Percentiles rank a stretch among this genome's conserved stretches.
Evolutionary conservation across 2,329 filamentous ascomycete genomes (phyloP).

Genomic region (Fusarium sp.): DNA sequence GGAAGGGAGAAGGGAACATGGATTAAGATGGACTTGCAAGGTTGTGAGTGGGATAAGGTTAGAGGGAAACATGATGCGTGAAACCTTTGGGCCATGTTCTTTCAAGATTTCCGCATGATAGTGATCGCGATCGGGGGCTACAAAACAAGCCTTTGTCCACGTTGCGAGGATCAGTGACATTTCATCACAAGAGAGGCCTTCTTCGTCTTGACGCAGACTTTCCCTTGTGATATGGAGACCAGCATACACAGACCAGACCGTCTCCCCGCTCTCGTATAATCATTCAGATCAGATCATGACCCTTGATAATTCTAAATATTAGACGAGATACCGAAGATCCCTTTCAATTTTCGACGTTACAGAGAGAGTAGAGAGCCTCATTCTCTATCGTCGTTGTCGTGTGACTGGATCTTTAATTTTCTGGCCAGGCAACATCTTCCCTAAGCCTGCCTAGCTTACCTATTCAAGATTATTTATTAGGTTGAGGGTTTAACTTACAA

Average conservation of each 20-base stretch:
- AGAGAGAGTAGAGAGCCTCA: slow-evolving; percentile 2
- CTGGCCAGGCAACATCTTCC: slow-evolving; percentile 13
- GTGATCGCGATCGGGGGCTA: slow-evolving; percentile 4
- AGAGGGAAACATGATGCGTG: slow-evolving; percentile 8
- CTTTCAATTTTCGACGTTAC: slow-evolving; percentile 30
- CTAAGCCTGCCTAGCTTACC: background rate
- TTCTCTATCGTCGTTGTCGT: slow-evolving; percentile 13
- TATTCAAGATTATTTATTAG: slow-evolving; percentile 24
- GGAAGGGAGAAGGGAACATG: slow-evolving; percentile 33
- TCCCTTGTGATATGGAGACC: slow-evolving; percentile 20
- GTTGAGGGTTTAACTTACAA: slow-evolving; percentile 5
- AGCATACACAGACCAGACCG: slow-evolving; percentile 7
- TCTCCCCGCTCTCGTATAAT: slow-evolving; percentile 24
- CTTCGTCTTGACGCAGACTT: slow-evolving; percentile 24
- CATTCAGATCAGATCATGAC: slow-evolving; percentile 37
- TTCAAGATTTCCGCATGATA: slow-evolving; percentile 3
- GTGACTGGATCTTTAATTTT: slow-evolving; percentile 11
- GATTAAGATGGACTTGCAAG: slow-evolving; percentile 14
- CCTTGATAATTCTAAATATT: slow-evolving; percentile 39
- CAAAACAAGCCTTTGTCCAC: background rate
- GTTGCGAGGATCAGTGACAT: slow-evolving; percentile 14
- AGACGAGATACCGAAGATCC: slow-evolving; percentile 13
- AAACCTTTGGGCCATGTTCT: slow-evolving; percentile 9
- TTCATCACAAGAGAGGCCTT: slow-evolving; percentile 11
- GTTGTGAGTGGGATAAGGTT: slow-evolving; percentile 22